Evolutionary conservation across 1,139 yeast genomes (phyloP), one percentile per base, ranked within the genome.

Genomic region (Chernovozyma aurita): DNA sequence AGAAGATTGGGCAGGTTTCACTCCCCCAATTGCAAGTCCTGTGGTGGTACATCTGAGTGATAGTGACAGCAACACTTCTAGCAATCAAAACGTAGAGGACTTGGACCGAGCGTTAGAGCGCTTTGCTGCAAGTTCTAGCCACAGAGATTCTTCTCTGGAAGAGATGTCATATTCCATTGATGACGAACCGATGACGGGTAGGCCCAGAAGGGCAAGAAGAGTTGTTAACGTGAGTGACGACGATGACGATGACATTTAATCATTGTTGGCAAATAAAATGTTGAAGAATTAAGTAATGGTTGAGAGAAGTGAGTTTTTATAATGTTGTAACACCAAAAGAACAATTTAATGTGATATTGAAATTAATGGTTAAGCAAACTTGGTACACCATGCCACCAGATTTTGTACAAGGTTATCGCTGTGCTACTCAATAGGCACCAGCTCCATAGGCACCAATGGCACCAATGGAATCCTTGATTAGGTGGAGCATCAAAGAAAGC

Each of bases 11-110:
- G 20, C 22, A 7, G 24, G 31, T 4, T 18, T 18, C 22, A 14
- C 8, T 7, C 18, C 8, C 9, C 9, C 6, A 7, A 12, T 6
- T 26, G 12, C 6, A 6, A 7, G 9, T 16, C 28, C 28, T 6
- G 12, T 26, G 9, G 9, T 26, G 28, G 12, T 26, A 6, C 28
- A 15, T 13, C 28, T 14, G 42, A 43, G 34, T 14, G 33, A 34
- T 21, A 9, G 22, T 6, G 22, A 20, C 6, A 9, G 8, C 8
- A 20, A 9, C 22, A 20, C 6, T 20, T 7, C 22, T 7, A 9
- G 8, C 6, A 20, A 6, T 18, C 18, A 17, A 18, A 27, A 33
- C 11, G 24, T 6, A 12, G 32, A 31, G 9, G 29, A 31, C 24
- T 18, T 31, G 17, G 28, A 26, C 11, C 20, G 16, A 4, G 38